A percentile compares a stretch with the other conserved stretches of the same genome.
These are phyloP conservation scores for Euphorbia tirucalli DNA, from an alignment of 345 rosid genomes.

Conservation along the genomic window DNA sequence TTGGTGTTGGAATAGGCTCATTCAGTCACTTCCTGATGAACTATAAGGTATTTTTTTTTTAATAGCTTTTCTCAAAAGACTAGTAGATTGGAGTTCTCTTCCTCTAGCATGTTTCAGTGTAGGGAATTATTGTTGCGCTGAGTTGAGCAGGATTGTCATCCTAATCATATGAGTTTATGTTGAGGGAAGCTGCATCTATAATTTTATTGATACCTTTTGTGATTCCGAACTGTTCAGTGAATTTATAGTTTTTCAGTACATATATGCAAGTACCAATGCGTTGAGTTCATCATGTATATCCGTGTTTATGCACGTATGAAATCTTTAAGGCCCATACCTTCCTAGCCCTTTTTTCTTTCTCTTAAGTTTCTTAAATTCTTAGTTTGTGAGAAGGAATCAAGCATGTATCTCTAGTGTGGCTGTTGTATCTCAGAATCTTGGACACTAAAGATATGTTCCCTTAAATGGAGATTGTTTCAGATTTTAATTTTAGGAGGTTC, in stretches of 20 bases:
- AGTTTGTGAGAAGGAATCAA: neutral
- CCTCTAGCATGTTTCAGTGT: neutral
- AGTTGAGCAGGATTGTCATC: neutral
- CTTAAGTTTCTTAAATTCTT: neutral
- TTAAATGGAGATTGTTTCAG: neutral
- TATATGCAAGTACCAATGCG: neutral
- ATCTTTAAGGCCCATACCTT: neutral
- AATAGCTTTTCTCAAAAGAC: neutral
- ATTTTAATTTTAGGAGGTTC: neutral
- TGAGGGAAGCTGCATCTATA: neutral
- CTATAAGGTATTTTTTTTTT: neutral
- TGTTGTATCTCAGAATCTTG: neutral
- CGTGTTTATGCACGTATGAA: neutral
- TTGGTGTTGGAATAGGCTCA: neutral
- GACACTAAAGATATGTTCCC: neutral
- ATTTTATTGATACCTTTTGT: neutral
- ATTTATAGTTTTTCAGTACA: neutral
- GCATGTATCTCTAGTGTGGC: neutral
- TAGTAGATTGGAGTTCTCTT: neutral
- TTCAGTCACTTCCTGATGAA: neutral
- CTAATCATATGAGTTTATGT: constrained; percentile 3
- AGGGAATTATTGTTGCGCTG: neutral
- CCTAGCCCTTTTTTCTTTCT: neutral
- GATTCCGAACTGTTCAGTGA: neutral
- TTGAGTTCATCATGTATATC: neutral